Base-by-base conservation (phyloP, 2,329 filamentous ascomycete genomes). In the Diaporthe longicolla region DNA sequence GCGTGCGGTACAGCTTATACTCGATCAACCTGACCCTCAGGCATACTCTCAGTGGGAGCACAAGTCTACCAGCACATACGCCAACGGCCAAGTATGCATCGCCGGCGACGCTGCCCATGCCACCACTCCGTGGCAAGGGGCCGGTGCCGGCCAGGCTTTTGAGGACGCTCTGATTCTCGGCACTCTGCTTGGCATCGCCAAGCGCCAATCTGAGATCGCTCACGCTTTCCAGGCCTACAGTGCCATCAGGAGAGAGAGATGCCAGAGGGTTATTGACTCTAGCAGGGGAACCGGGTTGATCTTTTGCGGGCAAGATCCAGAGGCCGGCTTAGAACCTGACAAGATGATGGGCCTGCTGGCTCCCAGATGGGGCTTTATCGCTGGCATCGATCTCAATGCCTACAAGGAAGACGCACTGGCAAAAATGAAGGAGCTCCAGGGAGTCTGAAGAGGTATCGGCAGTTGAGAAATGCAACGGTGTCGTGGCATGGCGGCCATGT, bases 31-130 rank as follows among this genome's bases (percentile, higher is more conserved):
- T 15, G 63, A 73, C 7, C 71, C 65, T 15, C 68, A 74, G 29
- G 74, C 71, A 6, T 76, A 75, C 54, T 75, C 75, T n/a, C 48
- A 74, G 37, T 76, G 75, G 74, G 75, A 76, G 61, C 75, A 76
- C 29, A 76, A 75, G 29, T 65, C 69, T 9, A 75, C 75, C 13
- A 69, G 68, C 21, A 76, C 72, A 4, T 76, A 55, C 32, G 54
- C 52, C 11, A 72, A 58, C 11, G 72, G 70, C 17, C 69, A 37
- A 24, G 71, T 72, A 9, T 75, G 66, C 24, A 72, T 76, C 19
- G 63, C 65, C 45, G 75, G 75, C 21, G 75, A 76, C 43, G 75
- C 75, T 2, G 75, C 75, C 24, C 74, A 76, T 21, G 75, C 75
- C 5, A 74, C 69, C 5, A 70, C 74, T 2, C 75, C 75, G 17